Evolutionary conservation across 1,284 basidiomycete species (phyloP).

Genomic region (Fomitopsis betulina): DNA sequence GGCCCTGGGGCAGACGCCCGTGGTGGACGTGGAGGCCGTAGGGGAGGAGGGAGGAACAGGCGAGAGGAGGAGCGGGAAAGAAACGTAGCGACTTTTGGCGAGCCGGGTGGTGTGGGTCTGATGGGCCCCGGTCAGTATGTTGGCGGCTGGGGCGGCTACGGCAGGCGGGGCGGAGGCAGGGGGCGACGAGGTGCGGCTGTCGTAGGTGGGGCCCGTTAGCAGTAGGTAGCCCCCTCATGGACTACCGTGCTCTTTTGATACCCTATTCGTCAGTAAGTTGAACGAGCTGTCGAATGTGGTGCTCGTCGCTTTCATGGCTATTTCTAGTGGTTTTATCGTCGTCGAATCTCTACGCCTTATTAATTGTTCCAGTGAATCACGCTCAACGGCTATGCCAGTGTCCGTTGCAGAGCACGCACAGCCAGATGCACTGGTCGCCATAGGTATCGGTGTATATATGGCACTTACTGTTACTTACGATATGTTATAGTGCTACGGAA

Average conservation of each 20-base stretch:
- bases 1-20: conserved; percentile 25
- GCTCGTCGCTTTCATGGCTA: not conserved
- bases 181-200: conserved; percentile 31
- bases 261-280: not conserved
- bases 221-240: not conserved
- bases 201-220: conserved; percentile 19
- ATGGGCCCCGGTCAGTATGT: conserved; percentile 63
- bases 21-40: conserved; percentile 34
- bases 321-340: not conserved
- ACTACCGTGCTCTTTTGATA: not conserved
- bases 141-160: conserved; percentile 48
- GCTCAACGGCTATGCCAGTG: too few relatives aligned
- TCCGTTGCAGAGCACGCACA: too few relatives aligned
- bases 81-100: conserved; percentile 80
- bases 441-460: too few relatives aligned
- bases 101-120: conserved; percentile 69
- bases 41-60: conserved; percentile 55
- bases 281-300: not conserved
- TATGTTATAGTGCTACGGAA: too few relatives aligned
- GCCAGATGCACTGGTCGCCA: too few relatives aligned
- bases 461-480: too few relatives aligned
- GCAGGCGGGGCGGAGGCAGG: conserved; percentile 39
- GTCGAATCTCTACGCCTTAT: not conserved
- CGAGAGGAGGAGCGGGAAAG: conserved; percentile 74
- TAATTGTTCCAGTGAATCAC: not conserved